Conservation (phyloP, 371 early-diverging fungal species). For the Rhizopus arrhizus region DNA sequence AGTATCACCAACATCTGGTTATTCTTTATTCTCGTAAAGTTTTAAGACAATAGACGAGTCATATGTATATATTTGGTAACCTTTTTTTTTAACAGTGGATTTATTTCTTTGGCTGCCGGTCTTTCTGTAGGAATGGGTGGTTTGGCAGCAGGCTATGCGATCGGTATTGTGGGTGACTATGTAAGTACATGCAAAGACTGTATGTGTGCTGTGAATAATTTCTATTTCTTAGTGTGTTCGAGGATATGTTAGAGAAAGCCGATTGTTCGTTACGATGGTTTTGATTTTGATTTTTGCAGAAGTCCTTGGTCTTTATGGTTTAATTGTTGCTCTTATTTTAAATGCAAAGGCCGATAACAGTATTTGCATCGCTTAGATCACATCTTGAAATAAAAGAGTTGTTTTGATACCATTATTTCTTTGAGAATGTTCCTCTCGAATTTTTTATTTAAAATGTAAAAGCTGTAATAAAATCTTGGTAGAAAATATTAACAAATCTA, state of each 20-base stretch:
- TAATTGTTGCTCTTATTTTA: conserved; percentile 84
- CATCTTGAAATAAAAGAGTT: neutral
- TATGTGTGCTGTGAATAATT: too few relatives aligned
- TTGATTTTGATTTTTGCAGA: conserved; percentile 94
- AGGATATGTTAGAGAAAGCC: conserved; percentile 80
- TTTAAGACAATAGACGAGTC: neutral
- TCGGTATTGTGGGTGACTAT: conserved; percentile 90
- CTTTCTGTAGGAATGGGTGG: conserved; percentile 85
- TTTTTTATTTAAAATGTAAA: too few relatives aligned
- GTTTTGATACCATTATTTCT: conserved; percentile 7
- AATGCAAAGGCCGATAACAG: conserved; percentile 71
- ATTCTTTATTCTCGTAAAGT: conserved; percentile 49
- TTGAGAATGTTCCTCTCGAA: too few relatives aligned
- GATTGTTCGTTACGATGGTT: conserved; percentile 80
- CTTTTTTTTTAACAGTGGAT: conserved; percentile 55
- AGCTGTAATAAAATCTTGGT: too few relatives aligned
- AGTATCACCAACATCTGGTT: conserved; percentile 60
- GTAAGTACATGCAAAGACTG: conserved; percentile 28
- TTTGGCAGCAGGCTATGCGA: conserved; percentile 90
- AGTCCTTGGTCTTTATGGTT: conserved; percentile 89
- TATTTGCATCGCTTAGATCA: conserved; percentile 24
- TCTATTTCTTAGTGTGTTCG: conserved; percentile 61
- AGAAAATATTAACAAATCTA: neutral
- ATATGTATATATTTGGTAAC: neutral
- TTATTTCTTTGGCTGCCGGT: conserved; percentile 85